Evolutionary conservation across 1,139 yeast genomes (phyloP).

Genomic region (Magnusiomyces sp.): DNA sequence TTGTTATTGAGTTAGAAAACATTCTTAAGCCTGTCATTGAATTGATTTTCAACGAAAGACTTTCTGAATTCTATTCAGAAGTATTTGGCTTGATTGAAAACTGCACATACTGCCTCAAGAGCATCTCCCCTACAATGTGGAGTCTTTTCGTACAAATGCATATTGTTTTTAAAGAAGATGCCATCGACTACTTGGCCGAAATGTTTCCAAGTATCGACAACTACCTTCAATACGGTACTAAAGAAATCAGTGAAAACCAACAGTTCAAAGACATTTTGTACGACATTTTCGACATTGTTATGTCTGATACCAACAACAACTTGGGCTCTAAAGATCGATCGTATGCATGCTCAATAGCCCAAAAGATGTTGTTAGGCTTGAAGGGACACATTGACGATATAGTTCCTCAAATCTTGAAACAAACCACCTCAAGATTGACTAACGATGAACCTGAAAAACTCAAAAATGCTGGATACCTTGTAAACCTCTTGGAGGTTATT

Average conservation of each 20-base stretch:
- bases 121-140: slow-evolving; percentile 74
- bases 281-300: slow-evolving; percentile 32
- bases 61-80: slow-evolving; percentile 78
- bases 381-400: slow-evolving; percentile 33
- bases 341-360: slow-evolving; percentile 46
- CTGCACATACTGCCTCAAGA: slow-evolving; percentile 65
- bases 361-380: slow-evolving; percentile 45
- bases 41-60: slow-evolving; percentile 50
- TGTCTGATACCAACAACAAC: slow-evolving; percentile 32
- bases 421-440: slow-evolving; percentile 24
- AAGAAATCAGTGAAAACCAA: slow-evolving; percentile 35
- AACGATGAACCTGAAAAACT: slow-evolving; percentile 20
- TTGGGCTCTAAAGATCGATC: slow-evolving; percentile 45
- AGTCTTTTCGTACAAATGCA: slow-evolving; percentile 50
- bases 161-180: slow-evolving; percentile 43
- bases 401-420: slow-evolving; percentile 37
- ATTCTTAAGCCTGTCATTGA: slow-evolving; percentile 67
- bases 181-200: slow-evolving; percentile 65
- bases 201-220: slow-evolving; percentile 68
- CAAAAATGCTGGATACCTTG: slow-evolving; percentile 40
- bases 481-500: slow-evolving; percentile 57
- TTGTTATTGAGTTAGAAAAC: slow-evolving; percentile 60
- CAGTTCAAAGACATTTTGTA: slow-evolving; percentile 23
- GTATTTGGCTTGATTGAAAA: slow-evolving; percentile 79
- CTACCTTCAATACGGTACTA: slow-evolving; percentile 64